Conservation (phyloP, 2,329 filamentous ascomycete species). For the Trichoderma arundinaceum region DNA sequence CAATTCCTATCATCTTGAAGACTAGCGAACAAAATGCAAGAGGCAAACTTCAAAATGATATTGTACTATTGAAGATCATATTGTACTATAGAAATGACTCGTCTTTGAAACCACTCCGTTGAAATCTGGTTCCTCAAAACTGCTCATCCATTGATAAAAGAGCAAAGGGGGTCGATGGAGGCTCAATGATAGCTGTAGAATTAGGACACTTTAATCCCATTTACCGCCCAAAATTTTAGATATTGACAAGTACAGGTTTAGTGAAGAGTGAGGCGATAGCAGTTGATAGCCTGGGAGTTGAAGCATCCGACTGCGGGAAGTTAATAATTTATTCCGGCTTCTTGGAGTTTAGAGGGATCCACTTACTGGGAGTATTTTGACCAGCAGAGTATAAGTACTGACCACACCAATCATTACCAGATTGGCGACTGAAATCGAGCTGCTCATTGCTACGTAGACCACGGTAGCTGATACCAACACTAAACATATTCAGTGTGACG, state of each 20-base stretch:
- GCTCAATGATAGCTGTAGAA: too few species aligned
- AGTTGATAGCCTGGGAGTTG: constrained; percentile 32
- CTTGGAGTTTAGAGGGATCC: neutral
- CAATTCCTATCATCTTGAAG: too few species aligned
- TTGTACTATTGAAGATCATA: too few species aligned
- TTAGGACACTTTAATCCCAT: too few species aligned
- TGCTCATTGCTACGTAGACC: constrained; percentile 34
- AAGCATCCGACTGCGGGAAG: constrained; percentile 31
- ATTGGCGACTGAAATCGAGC: constrained; percentile 34
- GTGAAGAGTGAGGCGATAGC: constrained; percentile 42
- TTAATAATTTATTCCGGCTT: neutral
- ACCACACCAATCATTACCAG: constrained; percentile 32
- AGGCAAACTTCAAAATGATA: too few species aligned
- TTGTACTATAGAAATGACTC: too few species aligned
- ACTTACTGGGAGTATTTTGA: constrained; percentile 24
- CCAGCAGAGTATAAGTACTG: constrained; percentile 30
- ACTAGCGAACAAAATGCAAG: too few species aligned
- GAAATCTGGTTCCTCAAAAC: too few species aligned
- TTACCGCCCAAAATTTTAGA: neutral
- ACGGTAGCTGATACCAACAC: constrained; percentile 35
- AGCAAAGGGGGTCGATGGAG: too few species aligned
- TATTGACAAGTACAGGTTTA: neutral
- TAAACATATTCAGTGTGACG: constrained; percentile 32
- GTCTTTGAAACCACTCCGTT: too few species aligned
- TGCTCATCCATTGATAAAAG: too few species aligned